Percentiles rank a stretch among this genome's conserved stretches.
phyloP scores from a whole-genome alignment of 257 asterid species.

The Nicotiana attenuata region DNA sequence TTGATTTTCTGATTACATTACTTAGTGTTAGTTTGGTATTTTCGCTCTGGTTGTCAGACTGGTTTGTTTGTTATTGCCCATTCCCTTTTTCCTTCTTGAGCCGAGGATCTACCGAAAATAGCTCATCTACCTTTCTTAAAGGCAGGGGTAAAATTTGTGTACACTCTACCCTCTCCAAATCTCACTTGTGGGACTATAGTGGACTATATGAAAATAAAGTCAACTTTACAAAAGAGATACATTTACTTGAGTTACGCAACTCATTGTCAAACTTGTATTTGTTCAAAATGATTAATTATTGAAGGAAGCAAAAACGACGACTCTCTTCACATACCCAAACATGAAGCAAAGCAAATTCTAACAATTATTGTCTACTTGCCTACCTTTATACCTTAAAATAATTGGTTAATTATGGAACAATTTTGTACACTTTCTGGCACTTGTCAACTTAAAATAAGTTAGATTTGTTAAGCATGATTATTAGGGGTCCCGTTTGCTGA shows the following conservation, averaged over 20 bases:
- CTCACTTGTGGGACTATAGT: too few species aligned
- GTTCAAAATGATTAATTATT: conserved; percentile 3
- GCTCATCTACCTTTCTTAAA: too few species aligned
- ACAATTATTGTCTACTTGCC: not conserved
- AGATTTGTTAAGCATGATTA: conserved; percentile 1
- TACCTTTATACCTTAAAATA: not conserved
- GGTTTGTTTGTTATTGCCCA: too few species aligned
- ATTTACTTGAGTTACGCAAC: not conserved
- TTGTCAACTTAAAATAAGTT: not conserved
- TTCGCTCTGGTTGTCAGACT: too few species aligned
- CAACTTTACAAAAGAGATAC: not conserved
- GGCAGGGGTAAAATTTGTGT: too few species aligned
- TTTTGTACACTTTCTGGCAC: not conserved
- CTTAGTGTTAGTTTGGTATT: too few species aligned
- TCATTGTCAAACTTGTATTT: not conserved
- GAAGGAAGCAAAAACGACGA: conserved; percentile 18
- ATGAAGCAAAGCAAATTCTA: conserved; percentile 8
- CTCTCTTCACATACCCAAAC: conserved; percentile 16
- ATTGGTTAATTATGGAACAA: not conserved
- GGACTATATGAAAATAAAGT: too few species aligned
- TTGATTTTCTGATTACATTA: too few species aligned
- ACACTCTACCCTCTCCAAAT: too few species aligned
- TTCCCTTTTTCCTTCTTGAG: too few species aligned
- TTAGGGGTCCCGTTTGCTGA: conserved; percentile 17
- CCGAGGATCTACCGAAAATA: too few species aligned